Percentiles rank a stretch among this genome's conserved stretches.
These are phyloP conservation scores for Camillea tinctor DNA, from an alignment of 2,329 filamentous ascomycete genomes.

Conservation along the genomic window DNA sequence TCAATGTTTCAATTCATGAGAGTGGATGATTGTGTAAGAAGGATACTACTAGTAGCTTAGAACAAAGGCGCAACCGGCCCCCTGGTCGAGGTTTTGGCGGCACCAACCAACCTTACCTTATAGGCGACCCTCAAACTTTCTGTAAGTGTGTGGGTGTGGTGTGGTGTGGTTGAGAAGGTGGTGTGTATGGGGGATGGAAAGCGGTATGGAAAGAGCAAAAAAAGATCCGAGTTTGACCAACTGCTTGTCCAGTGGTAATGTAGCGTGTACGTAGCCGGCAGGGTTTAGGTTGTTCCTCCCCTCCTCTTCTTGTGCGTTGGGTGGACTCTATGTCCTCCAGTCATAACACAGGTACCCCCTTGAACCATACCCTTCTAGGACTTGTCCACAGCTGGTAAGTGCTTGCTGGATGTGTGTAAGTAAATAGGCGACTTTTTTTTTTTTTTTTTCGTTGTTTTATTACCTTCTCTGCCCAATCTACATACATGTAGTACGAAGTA, in stretches of 20 bases:
- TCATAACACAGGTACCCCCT: not conserved
- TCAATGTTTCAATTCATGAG: conserved; percentile 32
- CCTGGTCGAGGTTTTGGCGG: not conserved
- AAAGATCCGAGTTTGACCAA: no score
- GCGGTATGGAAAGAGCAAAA: no score
- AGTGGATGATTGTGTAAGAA: conserved; percentile 2
- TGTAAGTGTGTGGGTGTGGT: no score
- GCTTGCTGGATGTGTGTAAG: not conserved
- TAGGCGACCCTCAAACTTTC: no score
- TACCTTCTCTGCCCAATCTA: no score
- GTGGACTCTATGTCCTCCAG: conserved; percentile 9
- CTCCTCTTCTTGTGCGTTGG: not conserved
- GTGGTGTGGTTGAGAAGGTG: no score
- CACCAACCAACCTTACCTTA: not conserved
- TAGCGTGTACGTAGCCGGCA: not conserved
- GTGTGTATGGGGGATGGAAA: no score
- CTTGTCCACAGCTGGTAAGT: not conserved
- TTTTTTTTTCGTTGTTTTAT: no score
- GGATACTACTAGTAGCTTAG: not conserved
- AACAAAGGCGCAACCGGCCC: not conserved
- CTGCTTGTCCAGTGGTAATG: not conserved
- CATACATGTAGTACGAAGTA: no score
- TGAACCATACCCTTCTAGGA: not conserved
- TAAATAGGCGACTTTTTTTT: not conserved
- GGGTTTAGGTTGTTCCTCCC: not conserved